Evolutionary conservation across 148 eudicot species (phyloP).

Genomic region (Pharnaceum exiguum): DNA sequence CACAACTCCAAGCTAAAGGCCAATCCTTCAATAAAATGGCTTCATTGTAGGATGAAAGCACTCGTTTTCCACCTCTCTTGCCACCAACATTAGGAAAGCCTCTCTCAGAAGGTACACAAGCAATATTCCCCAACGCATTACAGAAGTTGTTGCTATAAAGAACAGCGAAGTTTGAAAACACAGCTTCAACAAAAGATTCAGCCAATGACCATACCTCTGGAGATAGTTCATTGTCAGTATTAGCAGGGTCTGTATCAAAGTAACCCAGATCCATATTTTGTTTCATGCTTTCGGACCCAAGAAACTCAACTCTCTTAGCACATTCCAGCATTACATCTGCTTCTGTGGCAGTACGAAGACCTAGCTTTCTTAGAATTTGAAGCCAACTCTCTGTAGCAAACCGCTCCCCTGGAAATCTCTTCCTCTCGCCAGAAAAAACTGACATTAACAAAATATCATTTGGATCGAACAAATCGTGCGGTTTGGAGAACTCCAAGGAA

Average conservation of each 20-base stretch:
- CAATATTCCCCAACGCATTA: slow-evolving; percentile 74
- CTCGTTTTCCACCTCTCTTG: slow-evolving; percentile 80
- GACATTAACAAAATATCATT: slow-evolving; percentile 70
- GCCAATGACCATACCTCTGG: slow-evolving; percentile 79
- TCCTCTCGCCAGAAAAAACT: slow-evolving; percentile 77
- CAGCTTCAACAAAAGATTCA: slow-evolving; percentile 71
- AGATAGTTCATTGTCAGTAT: slow-evolving; percentile 56
- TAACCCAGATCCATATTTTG: slow-evolving; percentile 37
- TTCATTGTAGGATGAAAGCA: slow-evolving; percentile 78
- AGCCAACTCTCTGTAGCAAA: slow-evolving; percentile 85
- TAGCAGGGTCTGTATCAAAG: slow-evolving; percentile 47
- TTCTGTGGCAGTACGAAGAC: slow-evolving; percentile 71
- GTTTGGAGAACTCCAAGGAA: slow-evolving; percentile 55
- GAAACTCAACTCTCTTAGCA: slow-evolving; percentile 83
- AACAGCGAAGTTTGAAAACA: slow-evolving; percentile 89
- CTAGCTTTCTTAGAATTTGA: slow-evolving; percentile 67
- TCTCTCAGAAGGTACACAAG: slow-evolving; percentile 85
- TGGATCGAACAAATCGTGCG: slow-evolving; percentile 91
- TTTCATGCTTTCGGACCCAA: slow-evolving; percentile 61
- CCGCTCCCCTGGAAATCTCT: slow-evolving; percentile 90
- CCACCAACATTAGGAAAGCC: slow-evolving; percentile 91
- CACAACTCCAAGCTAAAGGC: slow-evolving; percentile 96
- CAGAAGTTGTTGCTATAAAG: slow-evolving; percentile 86
- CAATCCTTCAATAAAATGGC: slow-evolving; percentile 87
- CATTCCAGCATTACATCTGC: slow-evolving; percentile 86